Conservation (phyloP, 164 flowering plant genomes). For the Santalum album region DNA sequence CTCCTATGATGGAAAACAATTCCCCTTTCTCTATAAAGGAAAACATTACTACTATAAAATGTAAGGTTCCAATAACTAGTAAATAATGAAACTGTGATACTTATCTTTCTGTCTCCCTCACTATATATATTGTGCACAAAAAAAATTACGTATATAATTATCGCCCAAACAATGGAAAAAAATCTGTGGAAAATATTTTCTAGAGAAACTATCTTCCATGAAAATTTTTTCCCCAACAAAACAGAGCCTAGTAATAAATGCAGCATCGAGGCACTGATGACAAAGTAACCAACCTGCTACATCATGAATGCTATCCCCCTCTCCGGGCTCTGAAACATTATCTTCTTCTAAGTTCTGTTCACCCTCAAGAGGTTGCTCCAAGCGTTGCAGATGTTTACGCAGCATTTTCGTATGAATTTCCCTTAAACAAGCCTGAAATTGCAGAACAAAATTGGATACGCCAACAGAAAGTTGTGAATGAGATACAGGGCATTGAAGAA, state of each 20-base stretch:
- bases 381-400: constrained; percentile 63
- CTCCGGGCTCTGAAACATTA: constrained; percentile 21
- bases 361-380: constrained; percentile 48
- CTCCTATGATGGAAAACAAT: too few species aligned
- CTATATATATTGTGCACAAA: too few species aligned
- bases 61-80: too few species aligned
- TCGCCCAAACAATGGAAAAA: too few species aligned
- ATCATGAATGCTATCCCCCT: constrained; percentile 35
- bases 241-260: background rate
- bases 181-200: too few species aligned
- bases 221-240: too few species aligned
- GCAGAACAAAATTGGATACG: constrained; percentile 5
- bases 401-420: constrained; percentile 82
- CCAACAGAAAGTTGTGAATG: constrained; percentile 2
- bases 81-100: too few species aligned
- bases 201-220: too few species aligned
- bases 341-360: constrained; percentile 33
- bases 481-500: background rate
- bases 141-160: too few species aligned
- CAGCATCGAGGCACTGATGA: background rate
- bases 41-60: too few species aligned
- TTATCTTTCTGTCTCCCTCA: too few species aligned
- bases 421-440: constrained; percentile 73
- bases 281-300: constrained; percentile 31
- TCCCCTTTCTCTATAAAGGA: too few species aligned